A percentile compares a stretch with the other conserved stretches of the same genome.
Evolutionary conservation across 2,329 filamentous ascomycete genomes (phyloP).

Genomic region (Thermoascus crustaceus): DNA sequence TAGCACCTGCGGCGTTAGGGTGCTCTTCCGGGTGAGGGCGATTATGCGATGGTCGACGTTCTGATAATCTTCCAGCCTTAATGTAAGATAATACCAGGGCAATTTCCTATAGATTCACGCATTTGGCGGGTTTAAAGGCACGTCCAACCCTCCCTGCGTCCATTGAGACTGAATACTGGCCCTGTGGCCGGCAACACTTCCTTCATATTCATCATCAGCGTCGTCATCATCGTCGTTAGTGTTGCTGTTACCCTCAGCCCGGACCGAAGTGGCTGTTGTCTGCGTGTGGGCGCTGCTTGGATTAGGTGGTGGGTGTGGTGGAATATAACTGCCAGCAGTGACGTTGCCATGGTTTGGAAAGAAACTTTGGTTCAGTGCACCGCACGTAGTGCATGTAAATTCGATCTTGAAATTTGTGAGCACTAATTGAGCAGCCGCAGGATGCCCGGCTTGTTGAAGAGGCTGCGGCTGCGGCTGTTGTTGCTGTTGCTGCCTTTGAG

Average conservation of each 20-base stretch:
- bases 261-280: conserved; percentile 11
- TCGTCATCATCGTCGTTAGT: conserved; percentile 13
- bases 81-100: no score
- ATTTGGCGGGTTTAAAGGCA: no score
- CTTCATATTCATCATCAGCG: conserved; percentile 13
- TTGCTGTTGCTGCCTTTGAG: conserved; percentile 15
- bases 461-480: no score
- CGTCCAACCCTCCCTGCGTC: conserved; percentile 18
- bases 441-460: conserved; percentile 19
- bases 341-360: conserved; percentile 31
- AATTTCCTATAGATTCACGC: no score
- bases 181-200: conserved; percentile 15
- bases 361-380: conserved; percentile 31
- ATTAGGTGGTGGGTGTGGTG: conserved; percentile 15
- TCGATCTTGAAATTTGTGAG: conserved; percentile 34
- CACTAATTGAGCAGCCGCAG: conserved; percentile 21
- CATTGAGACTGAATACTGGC: conserved; percentile 22
- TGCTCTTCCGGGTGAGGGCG: no score
- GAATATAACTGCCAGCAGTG: conserved; percentile 21
- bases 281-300: conserved; percentile 13
- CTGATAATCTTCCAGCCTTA: no score
- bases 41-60: no score
- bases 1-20: no score
- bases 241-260: conserved; percentile 12
- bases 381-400: conserved; percentile 32